phyloP scores from a whole-genome alignment of 495 filamentous ascomycete species.

The Haplographium delicatum region DNA sequence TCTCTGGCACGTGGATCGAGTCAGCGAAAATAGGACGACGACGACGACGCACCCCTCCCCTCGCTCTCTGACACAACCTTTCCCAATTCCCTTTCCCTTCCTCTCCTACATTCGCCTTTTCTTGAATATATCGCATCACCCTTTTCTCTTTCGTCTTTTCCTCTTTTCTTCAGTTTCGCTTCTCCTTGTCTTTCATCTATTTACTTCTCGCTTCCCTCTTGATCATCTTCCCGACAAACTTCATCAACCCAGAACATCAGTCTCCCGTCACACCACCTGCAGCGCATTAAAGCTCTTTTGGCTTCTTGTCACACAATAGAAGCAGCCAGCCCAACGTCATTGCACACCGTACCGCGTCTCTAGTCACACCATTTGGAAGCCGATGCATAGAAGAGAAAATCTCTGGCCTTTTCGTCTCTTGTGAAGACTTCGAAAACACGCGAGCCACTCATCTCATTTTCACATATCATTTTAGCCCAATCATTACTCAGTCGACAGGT shows the following conservation, averaged over 20 bases:
- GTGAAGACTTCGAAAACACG: neutral
- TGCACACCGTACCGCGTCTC: neutral
- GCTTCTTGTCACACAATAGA: constrained; percentile 1
- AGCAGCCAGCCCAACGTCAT: constrained; percentile 4
- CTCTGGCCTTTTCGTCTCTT: neutral
- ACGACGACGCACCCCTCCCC: neutral
- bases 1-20: constrained; percentile 4
- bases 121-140: neutral
- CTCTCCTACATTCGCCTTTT: neutral
- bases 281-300: no score
- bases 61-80: neutral
- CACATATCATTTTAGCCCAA: no score
- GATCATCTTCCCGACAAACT: neutral
- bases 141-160: neutral
- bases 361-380: constrained; percentile 1
- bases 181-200: neutral
- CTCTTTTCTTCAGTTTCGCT: constrained; percentile 3
- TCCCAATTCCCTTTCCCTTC: neutral
- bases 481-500: neutral
- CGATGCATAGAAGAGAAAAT: neutral
- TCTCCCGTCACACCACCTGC: no score
- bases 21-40: neutral
- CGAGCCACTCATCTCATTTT: no score
- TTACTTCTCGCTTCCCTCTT: neutral
- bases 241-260: no score